Evolutionary conservation across 129 eudicot species (phyloP).

Genomic region (Helichrysum umbraculigerum): DNA sequence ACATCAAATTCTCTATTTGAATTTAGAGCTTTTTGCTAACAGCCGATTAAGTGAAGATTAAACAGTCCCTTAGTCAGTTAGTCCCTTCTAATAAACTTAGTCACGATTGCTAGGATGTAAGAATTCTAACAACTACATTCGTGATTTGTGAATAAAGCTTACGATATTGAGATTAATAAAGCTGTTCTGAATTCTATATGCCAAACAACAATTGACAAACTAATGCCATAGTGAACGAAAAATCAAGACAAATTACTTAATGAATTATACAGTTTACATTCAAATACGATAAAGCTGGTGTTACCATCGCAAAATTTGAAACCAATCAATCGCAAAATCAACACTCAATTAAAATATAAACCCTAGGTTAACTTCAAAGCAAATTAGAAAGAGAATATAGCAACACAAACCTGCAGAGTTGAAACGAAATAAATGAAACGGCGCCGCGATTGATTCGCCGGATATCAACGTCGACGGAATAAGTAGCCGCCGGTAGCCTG

Average conservation of each 20-base stretch:
- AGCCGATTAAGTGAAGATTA: too few relatives aligned
- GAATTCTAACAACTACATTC: too few relatives aligned
- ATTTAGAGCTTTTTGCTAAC: too few relatives aligned
- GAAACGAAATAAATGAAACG: neutral
- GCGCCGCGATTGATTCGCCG: neutral
- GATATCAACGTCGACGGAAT: slow-evolving; percentile 6
- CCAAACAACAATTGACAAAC: neutral
- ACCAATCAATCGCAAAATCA: neutral
- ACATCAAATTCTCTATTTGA: too few relatives aligned
- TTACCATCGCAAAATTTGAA: neutral
- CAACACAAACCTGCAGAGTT: slow-evolving; percentile 4
- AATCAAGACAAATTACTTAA: neutral
- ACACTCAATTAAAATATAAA: neutral
- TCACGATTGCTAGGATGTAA: too few relatives aligned
- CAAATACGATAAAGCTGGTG: neutral
- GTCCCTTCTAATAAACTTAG: too few relatives aligned
- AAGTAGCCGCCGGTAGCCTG: neutral
- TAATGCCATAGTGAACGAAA: neutral
- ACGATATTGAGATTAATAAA: too few relatives aligned
- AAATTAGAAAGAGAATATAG: neutral
- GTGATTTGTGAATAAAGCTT: too few relatives aligned
- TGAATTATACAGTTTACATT: neutral
- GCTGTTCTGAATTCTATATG: too few relatives aligned
- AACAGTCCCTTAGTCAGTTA: too few relatives aligned
- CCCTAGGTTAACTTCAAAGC: slow-evolving; percentile 2